Base-by-base conservation (phyloP, 2,329 filamentous ascomycete species). In the Amauroascus verrucosus region DNA sequence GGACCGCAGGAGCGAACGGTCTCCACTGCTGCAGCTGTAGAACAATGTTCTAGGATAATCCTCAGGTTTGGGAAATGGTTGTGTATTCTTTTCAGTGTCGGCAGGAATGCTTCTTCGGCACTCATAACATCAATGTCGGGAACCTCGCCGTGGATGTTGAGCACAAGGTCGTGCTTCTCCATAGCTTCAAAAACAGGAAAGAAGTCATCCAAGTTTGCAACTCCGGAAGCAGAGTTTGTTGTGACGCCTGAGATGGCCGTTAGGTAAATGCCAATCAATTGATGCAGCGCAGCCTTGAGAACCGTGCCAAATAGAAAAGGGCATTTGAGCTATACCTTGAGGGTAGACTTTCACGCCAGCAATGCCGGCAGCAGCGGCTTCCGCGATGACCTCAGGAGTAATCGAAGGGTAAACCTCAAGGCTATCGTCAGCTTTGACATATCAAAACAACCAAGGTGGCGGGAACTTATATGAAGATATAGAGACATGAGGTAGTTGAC, bases 111-210 rank as follows among this genome's bases (percentile, higher is more conserved):
- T 57, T 82, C 78, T 68, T 90, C 86, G 18, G 84, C 84, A 61
- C 84, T 86, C 58, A 88, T 72, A 28, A 80, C 76, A 0, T 77
- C 80, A 55, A 79, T 73, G 1, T 77, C 76, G 0, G 82, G 84
- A n/a, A 84, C 81, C 71, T 96, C 91, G 59, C 90, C 91, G 67
- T 97, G 90, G n/a, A 97, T 75, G 71, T 96, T 96, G 40, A 94
- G 77, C n/a, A 94, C 79, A 65, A 95, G 75, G 60, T 84, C 82
- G 60, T 89, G 81, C 56, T 83, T 73, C 66, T 95, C 85, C 90
- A 97, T 96, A 59, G 87, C 86, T n/a, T 77, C 79, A 65, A 97
- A 95, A 13, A 91, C 86, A 5, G 72, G 70, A 54, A 73, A 74
- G 60, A 73, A 72, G 14, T 65, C 59, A 7, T 67, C 65, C 54